These are phyloP conservation scores for Aspergillus spinulosporus DNA, from an alignment of 2,329 filamentous ascomycete species.

Conservation along the genomic window DNA sequence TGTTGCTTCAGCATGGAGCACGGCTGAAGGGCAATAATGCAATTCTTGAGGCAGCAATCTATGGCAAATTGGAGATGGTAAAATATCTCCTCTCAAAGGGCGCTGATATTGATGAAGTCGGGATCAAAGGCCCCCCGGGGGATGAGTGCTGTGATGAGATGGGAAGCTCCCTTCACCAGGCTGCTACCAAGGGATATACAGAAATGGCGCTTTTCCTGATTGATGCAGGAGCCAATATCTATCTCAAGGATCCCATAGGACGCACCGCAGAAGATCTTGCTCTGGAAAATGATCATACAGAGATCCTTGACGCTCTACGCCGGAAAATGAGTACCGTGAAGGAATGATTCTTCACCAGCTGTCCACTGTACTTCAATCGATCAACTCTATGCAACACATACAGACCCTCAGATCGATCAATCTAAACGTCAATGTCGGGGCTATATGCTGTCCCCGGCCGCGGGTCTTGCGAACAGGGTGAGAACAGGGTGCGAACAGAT, in stretches of 20 bases:
- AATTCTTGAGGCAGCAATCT: not conserved
- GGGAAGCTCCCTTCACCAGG: slow-evolving; percentile 10
- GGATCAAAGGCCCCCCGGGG: not conserved
- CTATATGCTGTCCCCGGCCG: too few relatives aligned
- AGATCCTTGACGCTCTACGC: slow-evolving; percentile 3
- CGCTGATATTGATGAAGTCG: slow-evolving; percentile 11
- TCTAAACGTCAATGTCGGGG: too few relatives aligned
- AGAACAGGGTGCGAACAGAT: too few relatives aligned
- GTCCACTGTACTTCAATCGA: too few relatives aligned
- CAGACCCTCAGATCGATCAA: too few relatives aligned
- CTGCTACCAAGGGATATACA: not conserved
- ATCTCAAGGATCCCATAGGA: slow-evolving; percentile 7
- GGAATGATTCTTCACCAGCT: not conserved
- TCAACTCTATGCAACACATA: too few relatives aligned
- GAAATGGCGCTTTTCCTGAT: slow-evolving; percentile 6
- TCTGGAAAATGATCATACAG: not conserved
- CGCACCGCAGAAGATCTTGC: slow-evolving; percentile 8
- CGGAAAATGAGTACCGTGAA: not conserved
- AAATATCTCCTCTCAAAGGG: slow-evolving; percentile 6
- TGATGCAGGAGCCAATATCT: not conserved
- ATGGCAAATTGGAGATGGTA: not conserved
- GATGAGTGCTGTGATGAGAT: slow-evolving; percentile 3
- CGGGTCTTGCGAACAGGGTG: too few relatives aligned
- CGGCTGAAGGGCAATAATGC: slow-evolving; percentile 2
- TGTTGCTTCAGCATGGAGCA: slow-evolving; percentile 4